These are phyloP conservation scores for Leccinum subtestaceum DNA, from an alignment of 768 basidiomycete species.

Conservation along the genomic window DNA sequence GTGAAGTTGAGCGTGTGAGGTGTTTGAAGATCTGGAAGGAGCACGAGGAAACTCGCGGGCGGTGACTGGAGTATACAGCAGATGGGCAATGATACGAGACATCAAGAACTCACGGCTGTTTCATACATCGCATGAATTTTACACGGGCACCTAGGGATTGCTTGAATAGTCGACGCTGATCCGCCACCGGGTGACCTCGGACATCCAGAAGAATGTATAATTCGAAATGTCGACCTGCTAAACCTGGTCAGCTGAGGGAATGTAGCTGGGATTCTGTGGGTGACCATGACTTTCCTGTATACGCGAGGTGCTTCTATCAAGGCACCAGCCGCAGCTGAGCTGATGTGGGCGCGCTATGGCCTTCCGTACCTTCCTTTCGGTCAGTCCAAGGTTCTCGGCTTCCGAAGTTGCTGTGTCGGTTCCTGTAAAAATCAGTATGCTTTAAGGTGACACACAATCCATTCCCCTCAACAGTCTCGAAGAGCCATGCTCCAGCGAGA, in stretches of 20 bases:
- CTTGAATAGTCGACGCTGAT: not conserved
- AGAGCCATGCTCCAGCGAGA: slow-evolving; percentile 30
- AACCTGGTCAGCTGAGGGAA: not conserved
- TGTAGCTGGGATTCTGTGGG: not conserved
- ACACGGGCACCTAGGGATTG: too few species aligned
- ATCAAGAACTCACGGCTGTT: not conserved
- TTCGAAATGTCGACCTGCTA: not conserved
- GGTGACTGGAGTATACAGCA: slow-evolving; percentile 7
- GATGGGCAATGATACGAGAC: slow-evolving; percentile 6
- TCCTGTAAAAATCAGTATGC: not conserved
- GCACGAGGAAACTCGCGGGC: not conserved
- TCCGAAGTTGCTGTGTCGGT: not conserved
- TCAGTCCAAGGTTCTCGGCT: not conserved
- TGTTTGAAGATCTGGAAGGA: not conserved
- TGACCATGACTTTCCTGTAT: not conserved
- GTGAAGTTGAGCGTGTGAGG: slow-evolving; percentile 3
- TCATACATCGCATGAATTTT: slow-evolving; percentile 2
- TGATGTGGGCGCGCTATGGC: not conserved
- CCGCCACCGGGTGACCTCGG: not conserved
- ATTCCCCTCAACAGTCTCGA: not conserved
- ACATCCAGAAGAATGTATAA: not conserved
- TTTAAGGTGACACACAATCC: not conserved
- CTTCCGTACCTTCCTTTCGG: not conserved
- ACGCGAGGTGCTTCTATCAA: not conserved
- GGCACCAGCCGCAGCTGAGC: not conserved